phyloP scores from a whole-genome alignment of 2,329 filamentous ascomycete genomes.

The Trichoderma simmonsii region DNA sequence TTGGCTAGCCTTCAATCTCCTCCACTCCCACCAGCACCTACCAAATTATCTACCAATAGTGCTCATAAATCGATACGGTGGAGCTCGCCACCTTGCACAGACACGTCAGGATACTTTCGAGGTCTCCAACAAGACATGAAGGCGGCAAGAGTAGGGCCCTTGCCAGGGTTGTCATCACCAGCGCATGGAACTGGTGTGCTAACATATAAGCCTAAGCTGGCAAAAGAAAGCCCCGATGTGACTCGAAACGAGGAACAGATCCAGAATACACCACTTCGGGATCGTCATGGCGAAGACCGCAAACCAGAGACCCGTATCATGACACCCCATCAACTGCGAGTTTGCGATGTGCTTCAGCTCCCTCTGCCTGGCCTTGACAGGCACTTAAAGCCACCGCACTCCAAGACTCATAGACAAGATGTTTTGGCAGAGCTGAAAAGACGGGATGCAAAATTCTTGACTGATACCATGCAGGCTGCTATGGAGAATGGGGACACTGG shows the following conservation, averaged over 20 bases:
- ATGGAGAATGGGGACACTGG: neutral
- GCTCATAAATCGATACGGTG: neutral
- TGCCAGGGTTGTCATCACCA: neutral
- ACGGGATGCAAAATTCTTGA: constrained; percentile 30
- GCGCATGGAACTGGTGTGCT: neutral
- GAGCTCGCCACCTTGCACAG: neutral
- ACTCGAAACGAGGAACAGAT: neutral
- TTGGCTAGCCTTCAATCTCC: constrained; percentile 28
- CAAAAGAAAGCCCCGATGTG: neutral
- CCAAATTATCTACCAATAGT: neutral
- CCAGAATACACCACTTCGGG: neutral
- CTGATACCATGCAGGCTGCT: constrained; percentile 7
- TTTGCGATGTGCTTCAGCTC: constrained; percentile 22
- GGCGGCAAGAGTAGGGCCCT: neutral
- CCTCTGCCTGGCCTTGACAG: constrained; percentile 27
- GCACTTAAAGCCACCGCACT: constrained; percentile 21
- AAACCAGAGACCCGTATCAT: neutral
- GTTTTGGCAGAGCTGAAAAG: constrained; percentile 31
- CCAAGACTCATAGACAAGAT: constrained; percentile 23
- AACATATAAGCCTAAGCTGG: neutral
- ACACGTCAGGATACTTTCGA: constrained; percentile 3
- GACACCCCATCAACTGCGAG: constrained; percentile 7
- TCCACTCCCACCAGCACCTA: neutral
- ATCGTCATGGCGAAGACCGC: neutral
- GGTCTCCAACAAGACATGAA: neutral